Evolutionary conservation across 345 rosid species (phyloP), one percentile per base, ranked within the genome.

Genomic region (Leavenworthia alabamica): DNA sequence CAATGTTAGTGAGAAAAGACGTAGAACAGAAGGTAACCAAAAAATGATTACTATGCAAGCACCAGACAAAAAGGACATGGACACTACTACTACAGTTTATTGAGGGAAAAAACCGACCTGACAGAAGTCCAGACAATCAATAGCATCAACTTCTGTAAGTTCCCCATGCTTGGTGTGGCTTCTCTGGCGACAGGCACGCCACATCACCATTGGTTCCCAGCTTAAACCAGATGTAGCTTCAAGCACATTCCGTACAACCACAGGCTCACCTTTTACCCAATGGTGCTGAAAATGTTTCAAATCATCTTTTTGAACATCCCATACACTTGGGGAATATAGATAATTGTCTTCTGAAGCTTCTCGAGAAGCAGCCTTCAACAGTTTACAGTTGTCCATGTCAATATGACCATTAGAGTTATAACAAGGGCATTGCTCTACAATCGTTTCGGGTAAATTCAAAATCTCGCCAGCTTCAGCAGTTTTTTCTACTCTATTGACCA

Each of bases 121-220:
- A 59, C 76, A 77, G 74, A 67, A 77, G 53, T 81, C 89, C 67
- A 83, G 73, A 76, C 91, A 88, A 42, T 88, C 83, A 69, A 84
- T 55, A 10, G 86, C 82, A 17, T 59, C 65, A 39, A 82, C 89
- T 26, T 77, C 67, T 35, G 72, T 68, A 29, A 73, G 82, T 14
- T 24, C 32, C 3, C 9, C 77, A 53, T 78, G 80, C 29, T 75
- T 81, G 13, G 11, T 27, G 50, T 71, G 70, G 45, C 6, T 66
- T 24, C 56, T 44, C 78, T 80, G 84, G 28, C 89, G 80, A 60
- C 79, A 78, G 36, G 85, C 91, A 37, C 95, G 89, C 80, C 78
- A 79, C 90, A 86, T 84, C 49, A 90, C 94, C 81, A 76, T 61
- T 27, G 96, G 97, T 40, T 84, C 89, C 97, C 91, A 90, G 62